Conservation (phyloP, 805 yeast species). For the Kluyveromyces dobzhanskii region DNA sequence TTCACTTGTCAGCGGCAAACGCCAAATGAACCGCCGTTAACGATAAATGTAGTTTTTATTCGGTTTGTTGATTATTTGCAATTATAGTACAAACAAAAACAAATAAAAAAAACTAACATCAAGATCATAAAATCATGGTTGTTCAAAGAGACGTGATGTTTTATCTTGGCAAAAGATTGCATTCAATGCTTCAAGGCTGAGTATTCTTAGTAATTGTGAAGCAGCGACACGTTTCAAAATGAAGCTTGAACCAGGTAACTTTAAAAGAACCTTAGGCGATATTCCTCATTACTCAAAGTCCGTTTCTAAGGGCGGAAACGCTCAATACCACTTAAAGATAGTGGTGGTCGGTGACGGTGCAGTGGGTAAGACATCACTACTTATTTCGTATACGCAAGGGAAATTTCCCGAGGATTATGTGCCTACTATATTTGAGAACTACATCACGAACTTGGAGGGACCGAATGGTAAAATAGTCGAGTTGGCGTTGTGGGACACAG, state of each 20-base stretch:
- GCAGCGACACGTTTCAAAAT: too few species aligned
- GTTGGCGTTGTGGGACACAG: slow-evolving; percentile 81
- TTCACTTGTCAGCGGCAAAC: too few species aligned
- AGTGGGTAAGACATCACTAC: slow-evolving; percentile 79
- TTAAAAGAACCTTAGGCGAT: slow-evolving; percentile 15
- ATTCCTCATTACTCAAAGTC: slow-evolving; percentile 24
- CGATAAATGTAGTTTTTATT: too few species aligned
- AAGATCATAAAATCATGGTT: too few species aligned
- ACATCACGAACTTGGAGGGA: slow-evolving; percentile 47
- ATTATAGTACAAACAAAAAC: too few species aligned
- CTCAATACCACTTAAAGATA: slow-evolving; percentile 42
- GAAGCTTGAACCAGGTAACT: neutral
- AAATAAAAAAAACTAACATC: too few species aligned
- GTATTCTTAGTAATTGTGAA: too few species aligned
- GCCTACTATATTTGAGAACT: slow-evolving; percentile 80
- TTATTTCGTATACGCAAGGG: slow-evolving; percentile 58
- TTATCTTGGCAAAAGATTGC: too few species aligned
- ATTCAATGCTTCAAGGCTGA: too few species aligned
- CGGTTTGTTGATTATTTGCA: too few species aligned
- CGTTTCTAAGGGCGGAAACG: slow-evolving; percentile 15
- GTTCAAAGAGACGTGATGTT: too few species aligned
- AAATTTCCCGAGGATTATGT: slow-evolving; percentile 65
- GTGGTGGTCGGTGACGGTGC: slow-evolving; percentile 89
- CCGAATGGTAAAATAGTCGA: slow-evolving; percentile 48
- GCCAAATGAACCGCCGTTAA: too few species aligned